A percentile compares a stretch with the other conserved stretches of the same genome.
Conservation (phyloP, 2,329 filamentous ascomycete genomes). For the Simplicillium aogashimaense region DNA sequence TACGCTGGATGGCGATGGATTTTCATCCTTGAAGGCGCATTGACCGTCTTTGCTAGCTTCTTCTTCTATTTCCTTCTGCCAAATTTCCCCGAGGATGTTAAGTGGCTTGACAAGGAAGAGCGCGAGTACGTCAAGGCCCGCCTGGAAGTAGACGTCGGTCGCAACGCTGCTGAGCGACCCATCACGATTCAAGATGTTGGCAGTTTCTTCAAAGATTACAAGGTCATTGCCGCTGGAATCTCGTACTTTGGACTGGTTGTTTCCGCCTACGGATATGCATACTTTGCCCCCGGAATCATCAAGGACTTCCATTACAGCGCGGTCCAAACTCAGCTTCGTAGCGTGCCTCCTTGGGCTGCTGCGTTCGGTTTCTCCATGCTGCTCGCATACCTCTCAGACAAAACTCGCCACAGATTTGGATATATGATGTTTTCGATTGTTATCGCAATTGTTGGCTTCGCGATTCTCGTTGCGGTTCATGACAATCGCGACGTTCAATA, state of each 20-base stretch:
- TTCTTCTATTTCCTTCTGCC: constrained; percentile 61
- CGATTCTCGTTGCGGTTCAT: constrained; percentile 63
- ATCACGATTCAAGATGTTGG: constrained; percentile 50
- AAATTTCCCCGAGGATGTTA: constrained; percentile 64
- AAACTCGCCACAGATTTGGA: constrained; percentile 58
- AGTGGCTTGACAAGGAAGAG: constrained; percentile 65
- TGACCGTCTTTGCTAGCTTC: constrained; percentile 53
- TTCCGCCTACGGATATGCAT: constrained; percentile 68
- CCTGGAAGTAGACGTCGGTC: constrained; percentile 59
- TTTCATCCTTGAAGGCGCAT: constrained; percentile 65
- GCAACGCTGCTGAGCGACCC: constrained; percentile 51
- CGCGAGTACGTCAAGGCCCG: constrained; percentile 55
- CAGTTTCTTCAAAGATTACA: constrained; percentile 61
- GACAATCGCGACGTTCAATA: constrained; percentile 61
- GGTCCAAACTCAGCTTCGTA: constrained; percentile 48
- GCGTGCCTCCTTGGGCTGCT: constrained; percentile 50
- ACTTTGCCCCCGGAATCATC: constrained; percentile 67
- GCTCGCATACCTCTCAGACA: constrained; percentile 64
- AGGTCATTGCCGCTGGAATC: constrained; percentile 62
- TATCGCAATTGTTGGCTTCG: constrained; percentile 64
- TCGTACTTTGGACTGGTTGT: constrained; percentile 79
- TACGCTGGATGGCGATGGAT: constrained; percentile 76
- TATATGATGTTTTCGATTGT: constrained; percentile 67
- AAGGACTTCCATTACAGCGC: constrained; percentile 51
- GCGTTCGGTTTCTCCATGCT: constrained; percentile 74